Base-by-base conservation (phyloP, 805 yeast genomes). In the Metschnikowia noctiluminum region DNA sequence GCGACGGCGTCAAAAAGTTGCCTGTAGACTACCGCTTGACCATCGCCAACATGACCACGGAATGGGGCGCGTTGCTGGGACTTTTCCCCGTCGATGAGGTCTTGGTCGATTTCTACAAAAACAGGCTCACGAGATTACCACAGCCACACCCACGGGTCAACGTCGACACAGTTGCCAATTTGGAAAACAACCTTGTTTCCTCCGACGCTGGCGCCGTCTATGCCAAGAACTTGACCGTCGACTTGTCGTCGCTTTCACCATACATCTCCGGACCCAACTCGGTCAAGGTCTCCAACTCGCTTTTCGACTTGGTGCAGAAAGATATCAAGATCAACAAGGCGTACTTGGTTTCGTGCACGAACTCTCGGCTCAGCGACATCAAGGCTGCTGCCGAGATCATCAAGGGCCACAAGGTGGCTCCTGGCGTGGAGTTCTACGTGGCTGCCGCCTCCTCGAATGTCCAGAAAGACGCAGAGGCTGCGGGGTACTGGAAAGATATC, bases 361-460 rank as follows among this genome's bases (percentile, higher is more conserved):
- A 94, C 71, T 89, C 97, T 6, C 82, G 99, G 60, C 75, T 94
- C 50, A 81, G 92, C 49, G 99, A 94, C 66, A 85, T 94, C 60
- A 81, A 85, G 69, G 92, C 97, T 14, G 99, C 99, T 35, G 99
- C 99, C 28, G 83, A 82, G 46, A 85, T 94, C 21, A 81, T 95
- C 48, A 79, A 76, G 56, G 92, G 94, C 53, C 84, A 79, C 58
- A 87, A 89, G 69, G 81, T 94, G 40, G 95, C 96, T 13, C 82
- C 81, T 11, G 89, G 89, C 43, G 99, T 94, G 38, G 92, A 94
- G 69, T 94, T 94, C 67, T 94, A 94, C 72, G 87, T 94, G 43
- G 99, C 98, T 47, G 98, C 98, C 36, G 99, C 99, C 0, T 89
- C 97, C 1, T 84, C 95, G 3, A 83, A 84, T 60, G 97, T 94